These are phyloP conservation scores for Lasiosphaeria hispida DNA, from an alignment of 495 filamentous ascomycete species.

Conservation along the genomic window DNA sequence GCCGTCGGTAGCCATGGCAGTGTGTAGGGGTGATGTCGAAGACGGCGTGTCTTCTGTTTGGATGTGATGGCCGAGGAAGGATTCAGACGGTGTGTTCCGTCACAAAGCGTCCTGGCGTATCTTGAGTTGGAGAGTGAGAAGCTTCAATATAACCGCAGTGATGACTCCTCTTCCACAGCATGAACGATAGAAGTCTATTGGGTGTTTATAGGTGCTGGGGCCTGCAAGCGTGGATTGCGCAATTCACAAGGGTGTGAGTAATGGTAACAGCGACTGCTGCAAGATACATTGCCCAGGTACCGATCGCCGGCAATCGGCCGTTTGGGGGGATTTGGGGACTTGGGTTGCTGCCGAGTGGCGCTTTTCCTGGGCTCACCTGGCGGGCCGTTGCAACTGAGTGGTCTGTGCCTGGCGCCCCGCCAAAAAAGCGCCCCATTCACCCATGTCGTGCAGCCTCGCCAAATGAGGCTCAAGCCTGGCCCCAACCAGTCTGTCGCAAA, in stretches of 20 bases:
- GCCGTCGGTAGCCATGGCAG: constrained; percentile 18
- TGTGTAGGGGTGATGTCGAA: background rate
- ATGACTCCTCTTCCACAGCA: background rate
- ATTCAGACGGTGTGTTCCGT: background rate
- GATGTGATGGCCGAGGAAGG: background rate
- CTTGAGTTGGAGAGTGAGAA: too few species aligned
- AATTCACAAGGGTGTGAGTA: constrained; percentile 17
- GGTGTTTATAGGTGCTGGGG: background rate
- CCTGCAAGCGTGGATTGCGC: constrained; percentile 35
- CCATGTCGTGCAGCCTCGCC: constrained; percentile 22
- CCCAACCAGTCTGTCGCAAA: constrained; percentile 7
- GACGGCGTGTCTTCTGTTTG: background rate
- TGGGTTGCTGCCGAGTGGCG: background rate
- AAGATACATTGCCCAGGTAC: background rate
- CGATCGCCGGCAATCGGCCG: constrained; percentile 30
- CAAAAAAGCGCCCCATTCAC: background rate
- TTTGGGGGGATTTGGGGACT: background rate
- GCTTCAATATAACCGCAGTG: background rate
- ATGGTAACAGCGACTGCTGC: background rate
- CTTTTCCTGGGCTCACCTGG: background rate
- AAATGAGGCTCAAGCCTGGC: constrained; percentile 15
- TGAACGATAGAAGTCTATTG: background rate
- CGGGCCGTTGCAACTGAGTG: constrained; percentile 7
- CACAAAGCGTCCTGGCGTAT: background rate
- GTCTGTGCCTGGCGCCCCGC: background rate